Evolutionary conservation across 352 stramenopile species (phyloP), one percentile per base, ranked within the genome.

Genomic region (Pythium pectinolyticum): DNA sequence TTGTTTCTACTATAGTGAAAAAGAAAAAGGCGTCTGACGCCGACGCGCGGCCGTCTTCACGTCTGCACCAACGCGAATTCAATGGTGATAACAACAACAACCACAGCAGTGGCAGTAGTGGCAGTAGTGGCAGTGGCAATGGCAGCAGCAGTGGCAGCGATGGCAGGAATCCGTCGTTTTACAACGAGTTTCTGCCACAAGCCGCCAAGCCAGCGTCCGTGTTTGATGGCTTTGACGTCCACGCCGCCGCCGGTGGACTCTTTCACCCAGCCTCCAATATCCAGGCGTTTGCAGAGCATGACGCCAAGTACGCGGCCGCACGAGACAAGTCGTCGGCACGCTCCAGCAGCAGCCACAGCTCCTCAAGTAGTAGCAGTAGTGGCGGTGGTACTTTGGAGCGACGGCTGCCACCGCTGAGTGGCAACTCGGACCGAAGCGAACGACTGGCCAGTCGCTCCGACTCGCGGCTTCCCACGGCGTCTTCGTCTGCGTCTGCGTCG

Each of bases 191-290:
- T 14, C 46, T 74, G 0, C 67, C 67, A 5, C 41, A 50, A 17
- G 60, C 66, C 22, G 41, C 48, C 20, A 66, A 63, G n/a, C 60
- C 47, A 14, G 46, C 41, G 20, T 78, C 73, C 22, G 76, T 83
- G 56, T 88, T 91, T 47, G 74, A 85, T 12, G 66, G 75, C 22
- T 88, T 89, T 54, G 63, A 75, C 31, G 47, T 86, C 10, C 73
- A 92, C 25, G 82, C 82, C 15, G 82, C 82, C 8, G 82, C 81
- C 9, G 85, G 90, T 12, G 84, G 85, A 0, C 65, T 91, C 7
- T 94, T 92, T 51, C 85, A 94, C 48, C 85, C 85, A 7, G 85
- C 81, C 8, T 92, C 82, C 3, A 70, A 77, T 19, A 86, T 94
- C 22, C 78, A 89, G 39, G 85, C 85, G 12, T 94, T 94, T 50